Percentiles rank a stretch among this genome's conserved stretches.
Evolutionary conservation across 2,329 filamentous ascomycete species (phyloP).

Genomic region (Periconia digitata): DNA sequence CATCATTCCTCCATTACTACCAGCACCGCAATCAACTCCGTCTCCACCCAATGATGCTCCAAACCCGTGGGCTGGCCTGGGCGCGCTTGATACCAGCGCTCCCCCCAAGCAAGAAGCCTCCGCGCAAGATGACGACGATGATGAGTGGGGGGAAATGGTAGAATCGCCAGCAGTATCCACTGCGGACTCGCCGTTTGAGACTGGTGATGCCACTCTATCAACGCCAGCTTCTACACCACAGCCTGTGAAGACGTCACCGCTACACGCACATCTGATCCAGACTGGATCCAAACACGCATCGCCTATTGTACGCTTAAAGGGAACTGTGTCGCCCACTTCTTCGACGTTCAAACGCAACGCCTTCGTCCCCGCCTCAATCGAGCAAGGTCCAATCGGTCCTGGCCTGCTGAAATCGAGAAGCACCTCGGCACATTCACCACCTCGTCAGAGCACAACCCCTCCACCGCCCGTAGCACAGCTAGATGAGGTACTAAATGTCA

Average conservation of each 20-base stretch:
- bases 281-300: constrained; percentile 26
- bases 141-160: constrained; percentile 45
- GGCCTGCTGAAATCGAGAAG: constrained; percentile 28
- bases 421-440: constrained; percentile 8
- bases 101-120: constrained; percentile 5
- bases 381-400: constrained; percentile 34
- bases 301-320: constrained; percentile 34
- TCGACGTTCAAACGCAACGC: constrained; percentile 30
- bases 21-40: neutral
- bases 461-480: neutral
- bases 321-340: constrained; percentile 38
- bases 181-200: constrained; percentile 11
- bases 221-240: constrained; percentile 15
- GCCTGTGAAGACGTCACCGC: constrained; percentile 9
- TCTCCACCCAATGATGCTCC: neutral
- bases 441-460: constrained; percentile 10
- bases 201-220: constrained; percentile 11
- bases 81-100: constrained; percentile 15
- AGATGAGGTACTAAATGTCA: constrained; percentile 4
- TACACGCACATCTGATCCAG: constrained; percentile 10
- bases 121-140: constrained; percentile 31
- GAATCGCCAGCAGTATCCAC: constrained; percentile 34
- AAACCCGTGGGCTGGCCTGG: constrained; percentile 20
- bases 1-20: neutral
- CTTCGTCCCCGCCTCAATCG: constrained; percentile 27